Evolutionary conservation across 345 rosid genomes (phyloP).

Genomic region (Melaleuca alternifolia): DNA sequence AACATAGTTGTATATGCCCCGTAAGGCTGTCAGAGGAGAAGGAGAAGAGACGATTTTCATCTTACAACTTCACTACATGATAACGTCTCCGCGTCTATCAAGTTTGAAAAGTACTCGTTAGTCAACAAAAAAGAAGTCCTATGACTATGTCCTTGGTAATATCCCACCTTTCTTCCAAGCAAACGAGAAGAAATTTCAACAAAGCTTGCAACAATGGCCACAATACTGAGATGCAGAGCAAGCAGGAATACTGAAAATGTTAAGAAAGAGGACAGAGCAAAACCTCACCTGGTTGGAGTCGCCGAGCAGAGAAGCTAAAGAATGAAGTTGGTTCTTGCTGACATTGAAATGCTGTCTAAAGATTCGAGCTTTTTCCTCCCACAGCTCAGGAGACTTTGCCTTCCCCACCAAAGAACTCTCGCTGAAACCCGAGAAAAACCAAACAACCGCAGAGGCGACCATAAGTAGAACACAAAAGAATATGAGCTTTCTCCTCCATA

Average conservation of each 20-base stretch:
- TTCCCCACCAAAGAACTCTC: conserved; percentile 6
- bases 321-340: conserved; percentile 52
- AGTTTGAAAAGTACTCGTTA: background rate
- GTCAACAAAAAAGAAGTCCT: background rate
- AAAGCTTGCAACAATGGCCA: background rate
- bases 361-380: conserved; percentile 37
- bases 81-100: background rate
- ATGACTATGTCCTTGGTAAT: background rate
- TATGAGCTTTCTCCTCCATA: conserved; percentile 31
- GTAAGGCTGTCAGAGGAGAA: background rate
- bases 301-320: conserved; percentile 47
- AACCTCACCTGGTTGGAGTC: conserved; percentile 54
- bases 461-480: conserved; percentile 29
- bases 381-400: conserved; percentile 5
- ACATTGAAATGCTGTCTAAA: conserved; percentile 45
- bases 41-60: background rate
- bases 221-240: background rate
- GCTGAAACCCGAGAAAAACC: conserved; percentile 21
- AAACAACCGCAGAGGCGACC: conserved; percentile 21
- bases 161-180: background rate
- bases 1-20: background rate
- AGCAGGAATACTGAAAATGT: background rate
- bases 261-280: background rate
- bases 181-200: background rate
- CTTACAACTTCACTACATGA: background rate